phyloP scores from a whole-genome alignment of 2,329 filamentous ascomycete genomes.

The Cordyceps javanica region DNA sequence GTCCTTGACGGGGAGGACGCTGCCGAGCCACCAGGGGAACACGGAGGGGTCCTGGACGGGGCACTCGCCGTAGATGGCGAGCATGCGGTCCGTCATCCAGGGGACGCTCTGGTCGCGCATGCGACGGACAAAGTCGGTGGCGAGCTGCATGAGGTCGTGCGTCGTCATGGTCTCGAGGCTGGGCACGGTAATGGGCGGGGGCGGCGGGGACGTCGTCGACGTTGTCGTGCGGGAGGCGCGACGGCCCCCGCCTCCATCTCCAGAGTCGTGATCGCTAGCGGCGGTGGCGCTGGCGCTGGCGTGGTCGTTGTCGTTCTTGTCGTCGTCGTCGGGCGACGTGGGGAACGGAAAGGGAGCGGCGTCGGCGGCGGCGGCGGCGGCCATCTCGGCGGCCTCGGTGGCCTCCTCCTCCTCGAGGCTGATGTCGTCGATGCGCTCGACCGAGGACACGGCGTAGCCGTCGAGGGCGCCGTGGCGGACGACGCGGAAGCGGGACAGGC shows the following conservation, averaged over 20 bases:
- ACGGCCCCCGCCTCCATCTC: too few species aligned
- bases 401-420: constrained; percentile 73
- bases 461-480: constrained; percentile 59
- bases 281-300: not conserved
- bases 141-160: constrained; percentile 59
- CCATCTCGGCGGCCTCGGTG: constrained; percentile 60
- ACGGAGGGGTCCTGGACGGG: constrained; percentile 63
- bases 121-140: constrained; percentile 59
- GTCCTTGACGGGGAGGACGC: constrained; percentile 70
- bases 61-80: constrained; percentile 69
- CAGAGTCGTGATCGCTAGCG: not conserved
- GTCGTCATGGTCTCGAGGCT: constrained; percentile 54
- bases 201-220: not conserved
- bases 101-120: constrained; percentile 64
- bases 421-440: constrained; percentile 77
- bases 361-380: constrained; percentile 8
- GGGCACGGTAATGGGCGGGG: not conserved
- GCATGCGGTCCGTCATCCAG: constrained; percentile 68
- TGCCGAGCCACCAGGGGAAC: constrained; percentile 90
- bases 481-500: constrained; percentile 71
- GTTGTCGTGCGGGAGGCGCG: not conserved
- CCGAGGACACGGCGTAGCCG: constrained; percentile 70
- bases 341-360: constrained; percentile 1
- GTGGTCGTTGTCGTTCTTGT: not conserved
- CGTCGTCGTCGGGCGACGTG: not conserved